Evolutionary conservation across 169 alveolate species (phyloP).

Genomic region (Cryptosporidium baileyi): DNA sequence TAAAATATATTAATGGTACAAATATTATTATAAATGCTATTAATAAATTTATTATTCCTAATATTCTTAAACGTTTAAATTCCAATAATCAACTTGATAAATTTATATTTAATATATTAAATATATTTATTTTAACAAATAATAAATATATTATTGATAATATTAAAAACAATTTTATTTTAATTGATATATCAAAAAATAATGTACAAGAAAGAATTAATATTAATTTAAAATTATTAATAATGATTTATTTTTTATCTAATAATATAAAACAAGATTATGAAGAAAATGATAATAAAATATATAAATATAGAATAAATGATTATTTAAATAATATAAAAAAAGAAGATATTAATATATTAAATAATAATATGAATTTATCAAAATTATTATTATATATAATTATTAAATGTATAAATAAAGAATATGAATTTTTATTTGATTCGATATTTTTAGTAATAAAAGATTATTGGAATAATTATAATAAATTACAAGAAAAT

Average conservation of each 20-base stretch:
- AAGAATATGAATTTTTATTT: too few relatives aligned
- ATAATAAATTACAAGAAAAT: background rate
- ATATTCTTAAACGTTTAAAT: background rate
- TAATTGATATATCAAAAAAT: background rate
- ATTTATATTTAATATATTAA: slow-evolving; percentile 17
- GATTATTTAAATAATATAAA: too few relatives aligned
- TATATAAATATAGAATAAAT: too few relatives aligned
- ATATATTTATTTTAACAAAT: slow-evolving; percentile 11
- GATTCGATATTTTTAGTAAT: background rate
- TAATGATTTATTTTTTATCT: background rate
- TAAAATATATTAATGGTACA: background rate
- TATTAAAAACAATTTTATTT: slow-evolving; percentile 3
- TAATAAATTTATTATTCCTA: slow-evolving; percentile 10
- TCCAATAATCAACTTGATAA: slow-evolving; percentile 11
- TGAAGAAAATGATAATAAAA: background rate
- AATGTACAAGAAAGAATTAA: background rate
- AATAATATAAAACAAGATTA: too few relatives aligned
- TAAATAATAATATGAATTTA: too few relatives aligned
- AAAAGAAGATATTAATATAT: too few relatives aligned
- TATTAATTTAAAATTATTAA: slow-evolving; percentile 12
- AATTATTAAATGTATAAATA: too few relatives aligned
- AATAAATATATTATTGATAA: slow-evolving; percentile 3
- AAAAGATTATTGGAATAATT: background rate
- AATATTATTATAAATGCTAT: background rate
- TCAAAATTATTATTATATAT: too few relatives aligned